phyloP scores from a whole-genome alignment of 345 rosid genomes.

The Xanthoceras sorbifolium region DNA sequence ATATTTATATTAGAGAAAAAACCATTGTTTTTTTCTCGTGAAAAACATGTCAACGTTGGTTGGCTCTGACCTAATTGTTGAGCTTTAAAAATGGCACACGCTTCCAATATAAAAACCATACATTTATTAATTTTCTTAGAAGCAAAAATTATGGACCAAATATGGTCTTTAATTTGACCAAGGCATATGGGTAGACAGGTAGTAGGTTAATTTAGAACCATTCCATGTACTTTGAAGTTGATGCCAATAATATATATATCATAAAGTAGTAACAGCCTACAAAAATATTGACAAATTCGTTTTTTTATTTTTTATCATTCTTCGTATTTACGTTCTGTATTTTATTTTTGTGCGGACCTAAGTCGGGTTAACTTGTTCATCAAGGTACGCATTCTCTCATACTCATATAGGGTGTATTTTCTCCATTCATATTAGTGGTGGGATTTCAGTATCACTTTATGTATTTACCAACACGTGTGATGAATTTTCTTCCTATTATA shows the following conservation, averaged over 20 bases:
- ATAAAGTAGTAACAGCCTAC: neutral
- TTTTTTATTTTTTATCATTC: too few relatives aligned
- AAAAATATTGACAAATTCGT: too few relatives aligned
- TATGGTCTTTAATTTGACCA: neutral
- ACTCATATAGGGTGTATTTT: too few relatives aligned
- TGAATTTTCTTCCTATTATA: too few relatives aligned
- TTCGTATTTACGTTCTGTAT: too few relatives aligned
- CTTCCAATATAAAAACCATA: neutral
- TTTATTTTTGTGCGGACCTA: too few relatives aligned
- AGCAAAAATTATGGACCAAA: neutral
- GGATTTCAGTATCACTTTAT: too few relatives aligned
- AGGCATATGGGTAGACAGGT: neutral
- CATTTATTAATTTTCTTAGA: neutral
- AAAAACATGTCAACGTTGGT: slow-evolving; percentile 11
- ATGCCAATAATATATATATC: neutral
- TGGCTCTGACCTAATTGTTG: neutral
- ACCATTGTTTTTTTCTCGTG: neutral
- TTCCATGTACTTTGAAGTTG: neutral
- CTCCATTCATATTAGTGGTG: too few relatives aligned
- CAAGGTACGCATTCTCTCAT: too few relatives aligned
- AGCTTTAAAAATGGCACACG: neutral
- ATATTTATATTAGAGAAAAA: neutral
- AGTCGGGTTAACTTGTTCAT: too few relatives aligned
- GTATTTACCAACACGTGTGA: too few relatives aligned
- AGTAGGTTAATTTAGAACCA: neutral